Evolutionary conservation across 2,329 filamentous ascomycete genomes (phyloP).

Genomic region (Trichoderma atroviride): DNA sequence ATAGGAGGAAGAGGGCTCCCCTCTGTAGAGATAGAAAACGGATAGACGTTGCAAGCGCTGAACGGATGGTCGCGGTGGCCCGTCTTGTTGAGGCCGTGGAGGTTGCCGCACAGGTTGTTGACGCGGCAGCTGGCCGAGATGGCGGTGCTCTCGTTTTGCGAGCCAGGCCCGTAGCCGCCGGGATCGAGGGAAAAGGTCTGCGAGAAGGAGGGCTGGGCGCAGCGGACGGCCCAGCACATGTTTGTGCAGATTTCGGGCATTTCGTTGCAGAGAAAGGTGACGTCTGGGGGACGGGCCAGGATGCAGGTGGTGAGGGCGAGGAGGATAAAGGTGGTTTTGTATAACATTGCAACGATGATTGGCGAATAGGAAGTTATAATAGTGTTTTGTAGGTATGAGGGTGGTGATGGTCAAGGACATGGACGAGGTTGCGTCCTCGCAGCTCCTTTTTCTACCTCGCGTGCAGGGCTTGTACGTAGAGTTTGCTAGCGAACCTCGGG

Average conservation of each 20-base stretch:
- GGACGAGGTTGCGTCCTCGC: not conserved
- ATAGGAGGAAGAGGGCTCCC: constrained; percentile 14
- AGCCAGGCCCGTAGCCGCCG: not conserved
- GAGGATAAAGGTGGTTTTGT: not conserved
- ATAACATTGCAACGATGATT: constrained; percentile 2
- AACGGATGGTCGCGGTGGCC: constrained; percentile 27
- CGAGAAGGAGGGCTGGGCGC: constrained; percentile 29
- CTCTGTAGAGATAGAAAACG: constrained; percentile 27
- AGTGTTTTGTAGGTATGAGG: not conserved
- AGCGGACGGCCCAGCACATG: constrained; percentile 34
- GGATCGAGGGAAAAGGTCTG: constrained; percentile 28
- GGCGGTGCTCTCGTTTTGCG: not conserved
- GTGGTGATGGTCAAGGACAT: not conserved
- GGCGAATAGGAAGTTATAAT: not conserved
- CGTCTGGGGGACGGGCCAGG: constrained; percentile 29
- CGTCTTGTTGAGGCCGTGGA: constrained; percentile 18
- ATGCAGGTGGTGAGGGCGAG: not conserved
- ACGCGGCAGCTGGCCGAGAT: constrained; percentile 26
- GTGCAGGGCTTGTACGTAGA: not conserved
- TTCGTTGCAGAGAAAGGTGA: constrained; percentile 30
- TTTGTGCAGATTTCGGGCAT: constrained; percentile 32
- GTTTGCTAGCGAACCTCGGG: not conserved
- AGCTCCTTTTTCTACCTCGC: not conserved
- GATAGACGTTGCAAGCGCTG: constrained; percentile 31
- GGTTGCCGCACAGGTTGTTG: constrained; percentile 28